Base-by-base conservation (phyloP, 768 basidiomycete genomes). In the Tulasnella sp. region DNA sequence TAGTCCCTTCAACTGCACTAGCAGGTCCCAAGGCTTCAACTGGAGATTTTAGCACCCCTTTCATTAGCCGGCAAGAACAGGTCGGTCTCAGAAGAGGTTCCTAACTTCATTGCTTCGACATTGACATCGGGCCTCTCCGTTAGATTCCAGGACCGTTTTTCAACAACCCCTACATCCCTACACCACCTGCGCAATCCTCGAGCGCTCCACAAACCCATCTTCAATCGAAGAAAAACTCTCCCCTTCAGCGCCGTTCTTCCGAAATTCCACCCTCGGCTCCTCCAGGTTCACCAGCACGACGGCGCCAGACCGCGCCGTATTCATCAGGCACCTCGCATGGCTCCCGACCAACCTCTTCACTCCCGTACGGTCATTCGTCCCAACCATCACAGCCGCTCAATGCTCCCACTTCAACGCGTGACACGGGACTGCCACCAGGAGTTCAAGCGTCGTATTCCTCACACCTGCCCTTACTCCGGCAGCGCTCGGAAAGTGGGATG, bases 401-500 rank as follows among this genome's bases (percentile, higher is more conserved):
- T 68, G 31, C 62, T 68, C 62, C 62, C 34, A 21, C 62, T 68
- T 31, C 31, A 34, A 34, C 9, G 6, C 62, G 62, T 7, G 62
- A 68, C 62, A 31, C 62, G 7, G 34, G 38, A 40, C 19, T 77
- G 48, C 76, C 76, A 2, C 4, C 48, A 58, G 48, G 56, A 24
- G 58, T 79, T 34, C 40, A 74, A 31, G 39, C 44, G 27, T 71
- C 78, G 27, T 79, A 72, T 31, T 42, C 72, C 3, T 27, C 19
- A 18, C 78, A 79, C 68, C 38, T 79, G 9, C 78, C 78, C 5
- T 14, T 72, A 21, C 78, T 79, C 27, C 44, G 42, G 16, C 40
- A 71, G 21, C 78, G 78, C 3, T 40, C 40, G 18, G 72, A 74
- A 48, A 44, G 71, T 8, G 78, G 78, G 16, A 52, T 79, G 44